These are phyloP conservation scores for Suillus fuscotomentosus DNA, from an alignment of 768 basidiomycete genomes.

Conservation along the genomic window DNA sequence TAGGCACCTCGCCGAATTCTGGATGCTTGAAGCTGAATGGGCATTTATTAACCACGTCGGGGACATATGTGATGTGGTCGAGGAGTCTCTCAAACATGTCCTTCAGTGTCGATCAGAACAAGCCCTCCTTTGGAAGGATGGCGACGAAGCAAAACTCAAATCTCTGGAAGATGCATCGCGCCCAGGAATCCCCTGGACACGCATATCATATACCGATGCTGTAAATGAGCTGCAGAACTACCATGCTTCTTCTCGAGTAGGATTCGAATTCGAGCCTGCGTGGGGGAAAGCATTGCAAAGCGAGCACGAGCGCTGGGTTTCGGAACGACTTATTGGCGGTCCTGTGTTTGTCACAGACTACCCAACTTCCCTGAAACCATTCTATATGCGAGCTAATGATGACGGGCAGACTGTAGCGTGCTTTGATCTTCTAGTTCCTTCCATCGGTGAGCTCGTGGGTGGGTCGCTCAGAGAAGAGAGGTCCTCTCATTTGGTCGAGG, in stretches of 20 bases:
- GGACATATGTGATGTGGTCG: conserved; percentile 55
- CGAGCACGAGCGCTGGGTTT: conserved; percentile 93
- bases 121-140: conserved; percentile 39
- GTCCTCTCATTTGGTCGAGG: conserved; percentile 43
- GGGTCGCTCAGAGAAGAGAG: conserved; percentile 90
- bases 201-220: conserved; percentile 81
- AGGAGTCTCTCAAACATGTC: conserved; percentile 47
- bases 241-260: conserved; percentile 23
- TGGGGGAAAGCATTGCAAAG: conserved; percentile 79
- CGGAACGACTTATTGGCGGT: conserved; percentile 60
- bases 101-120: conserved; percentile 26
- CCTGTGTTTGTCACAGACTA: conserved; percentile 95
- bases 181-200: conserved; percentile 49
- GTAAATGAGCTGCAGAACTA: conserved; percentile 51
- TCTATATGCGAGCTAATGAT: conserved; percentile 87
- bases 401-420: conserved; percentile 74
- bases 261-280: conserved; percentile 53
- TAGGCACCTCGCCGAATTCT: conserved; percentile 96
- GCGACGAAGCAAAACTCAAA: conserved; percentile 32
- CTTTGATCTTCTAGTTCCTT: conserved; percentile 91
- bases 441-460: conserved; percentile 86
- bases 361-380: conserved; percentile 80
- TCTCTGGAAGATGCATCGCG: conserved; percentile 37
- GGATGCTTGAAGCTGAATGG: conserved; percentile 99
- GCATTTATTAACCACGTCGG: conserved; percentile 51